Evolutionary conservation across 2,329 filamentous ascomycete genomes (phyloP).

Genomic region (Annulohypoxylon truncatum): DNA sequence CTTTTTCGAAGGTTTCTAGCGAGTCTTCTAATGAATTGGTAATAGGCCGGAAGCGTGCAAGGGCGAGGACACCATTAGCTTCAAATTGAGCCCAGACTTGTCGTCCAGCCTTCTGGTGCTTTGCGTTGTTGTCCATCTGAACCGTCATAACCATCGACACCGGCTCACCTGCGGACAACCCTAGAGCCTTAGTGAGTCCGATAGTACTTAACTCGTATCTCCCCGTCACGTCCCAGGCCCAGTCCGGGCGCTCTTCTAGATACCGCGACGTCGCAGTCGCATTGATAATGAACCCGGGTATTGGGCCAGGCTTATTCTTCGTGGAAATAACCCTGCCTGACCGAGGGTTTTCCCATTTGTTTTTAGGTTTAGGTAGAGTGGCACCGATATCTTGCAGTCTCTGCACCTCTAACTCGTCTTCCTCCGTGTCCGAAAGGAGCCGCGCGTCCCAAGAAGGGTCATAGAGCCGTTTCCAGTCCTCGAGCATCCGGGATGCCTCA

Average conservation of each 20-base stretch:
- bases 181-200: slow-evolving; percentile 10
- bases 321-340: slow-evolving; percentile 22
- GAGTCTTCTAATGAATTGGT: neutral
- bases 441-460: slow-evolving; percentile 3
- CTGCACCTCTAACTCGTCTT: slow-evolving; percentile 1
- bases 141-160: slow-evolving; percentile 20
- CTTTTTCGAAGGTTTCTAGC: slow-evolving; percentile 17
- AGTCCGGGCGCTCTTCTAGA: slow-evolving; percentile 22
- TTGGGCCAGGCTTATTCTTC: slow-evolving; percentile 28
- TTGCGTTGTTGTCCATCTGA: slow-evolving; percentile 26
- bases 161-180: neutral
- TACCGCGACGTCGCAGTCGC: slow-evolving; percentile 17
- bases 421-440: slow-evolving; percentile 10
- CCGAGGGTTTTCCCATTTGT: slow-evolving; percentile 29
- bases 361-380: slow-evolving; percentile 5
- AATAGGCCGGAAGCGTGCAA: slow-evolving; percentile 17
- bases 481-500: slow-evolving; percentile 15
- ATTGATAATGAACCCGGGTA: slow-evolving; percentile 21
- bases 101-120: slow-evolving; percentile 26
- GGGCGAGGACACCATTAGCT: slow-evolving; percentile 1
- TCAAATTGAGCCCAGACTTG: slow-evolving; percentile 28
- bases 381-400: neutral
- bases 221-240: slow-evolving; percentile 29
- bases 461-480: slow-evolving; percentile 16
- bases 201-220: slow-evolving; percentile 19